A percentile compares a stretch with the other conserved stretches of the same genome.
Conservation (phyloP, 2,329 filamentous ascomycete genomes). For the Stachybotrys echinatus region DNA sequence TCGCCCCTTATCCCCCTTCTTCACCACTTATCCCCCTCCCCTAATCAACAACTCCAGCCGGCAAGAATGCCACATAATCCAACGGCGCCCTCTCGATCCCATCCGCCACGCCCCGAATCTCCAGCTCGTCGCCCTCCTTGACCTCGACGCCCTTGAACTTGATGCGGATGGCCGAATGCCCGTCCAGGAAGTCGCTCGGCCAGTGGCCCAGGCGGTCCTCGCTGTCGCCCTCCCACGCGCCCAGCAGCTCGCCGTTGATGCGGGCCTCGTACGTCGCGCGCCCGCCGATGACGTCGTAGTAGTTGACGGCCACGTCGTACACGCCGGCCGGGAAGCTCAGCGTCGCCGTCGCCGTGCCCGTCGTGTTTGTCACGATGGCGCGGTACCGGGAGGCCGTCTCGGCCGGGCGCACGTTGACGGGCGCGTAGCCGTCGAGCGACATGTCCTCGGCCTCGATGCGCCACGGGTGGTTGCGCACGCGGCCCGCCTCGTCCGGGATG, state of each 20-base stretch:
- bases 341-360: constrained; percentile 39
- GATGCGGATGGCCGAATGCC: constrained; percentile 58
- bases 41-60: constrained; percentile 51
- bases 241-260: constrained; percentile 47
- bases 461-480: constrained; percentile 57
- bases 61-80: constrained; percentile 62
- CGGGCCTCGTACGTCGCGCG: constrained; percentile 49
- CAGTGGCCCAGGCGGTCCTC: constrained; percentile 56
- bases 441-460: constrained; percentile 67
- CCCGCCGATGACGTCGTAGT: constrained; percentile 59
- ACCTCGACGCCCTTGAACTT: constrained; percentile 50
- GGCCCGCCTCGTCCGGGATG: constrained; percentile 49
- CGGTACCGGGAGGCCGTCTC: constrained; percentile 52
- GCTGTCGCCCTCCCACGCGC: constrained; percentile 54
- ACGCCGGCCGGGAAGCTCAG: constrained; percentile 44
- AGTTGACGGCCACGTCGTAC: constrained; percentile 62
- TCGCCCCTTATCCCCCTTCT: no score
- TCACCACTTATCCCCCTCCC: no score
- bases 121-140: constrained; percentile 44
- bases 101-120: constrained; percentile 51
- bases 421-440: constrained; percentile 52
- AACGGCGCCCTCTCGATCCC: constrained; percentile 60
- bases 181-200: constrained; percentile 54
- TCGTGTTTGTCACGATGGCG: constrained; percentile 50
- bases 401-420: constrained; percentile 49